These are phyloP conservation scores for Psilocybe mexicana DNA, from an alignment of 1,284 basidiomycete species.

Conservation along the genomic window DNA sequence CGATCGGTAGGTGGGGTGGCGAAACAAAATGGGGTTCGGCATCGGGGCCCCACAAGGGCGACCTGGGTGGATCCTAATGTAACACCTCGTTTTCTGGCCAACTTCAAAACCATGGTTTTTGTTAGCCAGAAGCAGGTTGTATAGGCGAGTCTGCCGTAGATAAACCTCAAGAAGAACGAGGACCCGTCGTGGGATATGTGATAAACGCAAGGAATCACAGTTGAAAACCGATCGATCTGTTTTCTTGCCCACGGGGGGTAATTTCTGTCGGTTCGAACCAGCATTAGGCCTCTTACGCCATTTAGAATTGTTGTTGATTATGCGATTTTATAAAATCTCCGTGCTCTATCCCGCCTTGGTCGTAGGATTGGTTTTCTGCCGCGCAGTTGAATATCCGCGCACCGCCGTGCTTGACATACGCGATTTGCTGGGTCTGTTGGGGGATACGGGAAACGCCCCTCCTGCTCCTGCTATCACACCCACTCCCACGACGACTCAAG, in stretches of 20 bases:
- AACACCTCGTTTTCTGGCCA: too few relatives aligned
- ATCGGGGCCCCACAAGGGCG: too few relatives aligned
- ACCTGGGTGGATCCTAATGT: too few relatives aligned
- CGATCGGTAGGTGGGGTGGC: not conserved
- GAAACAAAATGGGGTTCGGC: not conserved
- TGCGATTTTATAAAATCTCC: slow-evolving; percentile 12
- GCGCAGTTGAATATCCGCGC: slow-evolving; percentile 12
- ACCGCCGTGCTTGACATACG: slow-evolving; percentile 17
- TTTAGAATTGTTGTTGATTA: not conserved
- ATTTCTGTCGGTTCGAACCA: not conserved
- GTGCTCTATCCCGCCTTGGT: slow-evolving; percentile 10
- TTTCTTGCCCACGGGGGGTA: not conserved
- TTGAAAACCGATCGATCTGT: not conserved
- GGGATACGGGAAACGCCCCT: slow-evolving; percentile 14
- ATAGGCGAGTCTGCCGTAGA: too few relatives aligned
- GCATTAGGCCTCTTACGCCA: not conserved
- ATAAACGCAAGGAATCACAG: not conserved
- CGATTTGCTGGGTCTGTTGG: slow-evolving; percentile 33
- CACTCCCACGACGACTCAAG: not conserved
- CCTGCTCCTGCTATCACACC: not conserved
- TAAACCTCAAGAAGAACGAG: too few relatives aligned
- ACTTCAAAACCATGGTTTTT: too few relatives aligned
- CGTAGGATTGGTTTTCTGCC: slow-evolving; percentile 12
- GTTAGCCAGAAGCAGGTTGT: too few relatives aligned
- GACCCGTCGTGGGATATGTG: not conserved